These are phyloP conservation scores for Knufia petricola DNA, from an alignment of 2,329 filamentous ascomycete species.

Conservation along the genomic window DNA sequence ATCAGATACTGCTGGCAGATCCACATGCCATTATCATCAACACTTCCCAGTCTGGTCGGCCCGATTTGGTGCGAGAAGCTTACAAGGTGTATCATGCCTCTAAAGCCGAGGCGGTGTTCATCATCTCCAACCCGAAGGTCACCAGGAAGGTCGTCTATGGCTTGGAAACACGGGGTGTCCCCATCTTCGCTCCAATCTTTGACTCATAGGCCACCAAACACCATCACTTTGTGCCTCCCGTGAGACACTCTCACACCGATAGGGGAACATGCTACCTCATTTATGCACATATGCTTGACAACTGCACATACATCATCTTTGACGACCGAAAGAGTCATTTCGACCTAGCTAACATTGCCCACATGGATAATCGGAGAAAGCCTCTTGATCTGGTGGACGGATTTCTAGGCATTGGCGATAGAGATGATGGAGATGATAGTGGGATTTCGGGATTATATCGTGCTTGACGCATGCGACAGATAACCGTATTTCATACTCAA, in stretches of 20 bases:
- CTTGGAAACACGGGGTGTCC: constrained; percentile 55
- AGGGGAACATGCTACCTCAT: neutral
- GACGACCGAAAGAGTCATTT: neutral
- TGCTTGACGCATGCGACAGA: no score
- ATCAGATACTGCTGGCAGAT: constrained; percentile 49
- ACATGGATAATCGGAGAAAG: neutral
- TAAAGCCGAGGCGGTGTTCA: constrained; percentile 57
- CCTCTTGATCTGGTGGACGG: no score
- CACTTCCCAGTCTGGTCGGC: constrained; percentile 49
- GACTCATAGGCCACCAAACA: constrained; percentile 43
- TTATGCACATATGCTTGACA: neutral
- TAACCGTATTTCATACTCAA: no score
- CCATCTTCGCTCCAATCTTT: constrained; percentile 65
- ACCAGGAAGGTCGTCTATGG: constrained; percentile 61
- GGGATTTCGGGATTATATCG: no score
- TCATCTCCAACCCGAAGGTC: constrained; percentile 60
- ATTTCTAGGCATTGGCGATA: no score
- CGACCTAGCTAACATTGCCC: neutral
- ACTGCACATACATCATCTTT: neutral
- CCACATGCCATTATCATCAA: constrained; percentile 58
- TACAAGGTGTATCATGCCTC: constrained; percentile 42
- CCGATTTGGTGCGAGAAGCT: constrained; percentile 50
- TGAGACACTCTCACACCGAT: neutral
- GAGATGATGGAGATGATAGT: no score
- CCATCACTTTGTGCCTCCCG: neutral